Conservation (phyloP, 495 filamentous ascomycete species). For the Elaphomyces granulatus region DNA sequence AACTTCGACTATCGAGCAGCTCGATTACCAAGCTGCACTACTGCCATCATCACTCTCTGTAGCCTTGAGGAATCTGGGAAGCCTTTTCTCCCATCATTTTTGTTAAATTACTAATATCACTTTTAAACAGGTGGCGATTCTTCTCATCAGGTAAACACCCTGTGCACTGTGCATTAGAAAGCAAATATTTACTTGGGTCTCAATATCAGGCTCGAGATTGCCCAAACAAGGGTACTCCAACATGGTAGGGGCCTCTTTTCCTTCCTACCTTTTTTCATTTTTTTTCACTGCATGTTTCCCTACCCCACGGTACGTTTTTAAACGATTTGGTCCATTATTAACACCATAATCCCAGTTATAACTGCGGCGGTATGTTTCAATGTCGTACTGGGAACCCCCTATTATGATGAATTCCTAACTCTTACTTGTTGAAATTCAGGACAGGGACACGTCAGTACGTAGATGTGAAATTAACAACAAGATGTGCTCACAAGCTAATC, state of each 20-base stretch:
- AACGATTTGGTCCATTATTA: slow-evolving; percentile 9
- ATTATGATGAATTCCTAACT: too few relatives aligned
- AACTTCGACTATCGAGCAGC: too few relatives aligned
- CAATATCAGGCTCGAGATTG: slow-evolving; percentile 67
- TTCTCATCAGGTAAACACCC: slow-evolving; percentile 48
- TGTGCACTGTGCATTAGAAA: slow-evolving; percentile 3
- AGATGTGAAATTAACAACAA: slow-evolving; percentile 5
- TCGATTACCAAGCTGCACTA: too few relatives aligned
- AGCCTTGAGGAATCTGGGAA: too few relatives aligned
- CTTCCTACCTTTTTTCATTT: slow-evolving; percentile 9
- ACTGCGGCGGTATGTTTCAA: slow-evolving; percentile 52
- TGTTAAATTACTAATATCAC: too few relatives aligned
- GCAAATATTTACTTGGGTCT: slow-evolving; percentile 14
- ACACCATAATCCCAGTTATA: slow-evolving; percentile 41
- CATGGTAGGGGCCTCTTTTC: slow-evolving; percentile 43
- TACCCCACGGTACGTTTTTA: slow-evolving; percentile 14
- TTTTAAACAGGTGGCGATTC: slow-evolving; percentile 55
- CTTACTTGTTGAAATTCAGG: slow-evolving; percentile 21
- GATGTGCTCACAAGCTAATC: not conserved
- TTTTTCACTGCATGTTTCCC: too few relatives aligned
- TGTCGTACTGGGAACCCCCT: too few relatives aligned
- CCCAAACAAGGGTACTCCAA: slow-evolving; percentile 82
- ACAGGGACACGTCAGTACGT: slow-evolving; percentile 82
- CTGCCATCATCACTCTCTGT: not conserved
- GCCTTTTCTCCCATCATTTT: too few relatives aligned